Percentiles rank a stretch among this genome's conserved stretches.
Conservation (phyloP, 179 eudicot species). For the Silene noctiflora region DNA sequence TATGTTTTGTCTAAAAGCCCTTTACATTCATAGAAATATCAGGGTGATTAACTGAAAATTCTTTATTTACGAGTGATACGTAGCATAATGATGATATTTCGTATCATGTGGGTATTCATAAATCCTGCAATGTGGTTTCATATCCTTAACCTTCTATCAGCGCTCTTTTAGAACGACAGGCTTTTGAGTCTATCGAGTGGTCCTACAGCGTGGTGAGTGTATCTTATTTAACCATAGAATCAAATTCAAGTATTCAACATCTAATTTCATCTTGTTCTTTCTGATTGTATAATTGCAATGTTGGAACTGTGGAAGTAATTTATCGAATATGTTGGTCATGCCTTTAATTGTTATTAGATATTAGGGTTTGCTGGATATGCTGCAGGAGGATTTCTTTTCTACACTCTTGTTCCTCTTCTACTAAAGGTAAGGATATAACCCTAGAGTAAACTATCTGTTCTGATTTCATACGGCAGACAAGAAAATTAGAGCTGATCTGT, state of each 20-base stretch:
- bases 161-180: constrained; percentile 51
- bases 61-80: not conserved
- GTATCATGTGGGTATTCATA: not conserved
- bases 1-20: not conserved
- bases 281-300: not conserved
- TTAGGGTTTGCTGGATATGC: constrained; percentile 60
- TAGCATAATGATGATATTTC: not conserved
- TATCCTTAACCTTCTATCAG: constrained; percentile 49
- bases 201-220: constrained; percentile 61
- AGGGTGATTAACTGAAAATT: not conserved
- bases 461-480: not conserved
- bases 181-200: constrained; percentile 63
- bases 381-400: constrained; percentile 46
- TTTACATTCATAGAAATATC: not conserved
- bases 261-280: not conserved
- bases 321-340: not conserved
- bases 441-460: too few species aligned
- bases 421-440: constrained; percentile 50
- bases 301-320: not conserved
- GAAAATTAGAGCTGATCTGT: not conserved
- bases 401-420: constrained; percentile 54
- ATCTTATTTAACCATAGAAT: not conserved
- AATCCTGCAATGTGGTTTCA: constrained; percentile 7
- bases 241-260: not conserved
- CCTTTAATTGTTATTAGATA: constrained; percentile 42